Conservation (phyloP, 2,329 filamentous ascomycete genomes). For the Hypoxylon sp. region DNA sequence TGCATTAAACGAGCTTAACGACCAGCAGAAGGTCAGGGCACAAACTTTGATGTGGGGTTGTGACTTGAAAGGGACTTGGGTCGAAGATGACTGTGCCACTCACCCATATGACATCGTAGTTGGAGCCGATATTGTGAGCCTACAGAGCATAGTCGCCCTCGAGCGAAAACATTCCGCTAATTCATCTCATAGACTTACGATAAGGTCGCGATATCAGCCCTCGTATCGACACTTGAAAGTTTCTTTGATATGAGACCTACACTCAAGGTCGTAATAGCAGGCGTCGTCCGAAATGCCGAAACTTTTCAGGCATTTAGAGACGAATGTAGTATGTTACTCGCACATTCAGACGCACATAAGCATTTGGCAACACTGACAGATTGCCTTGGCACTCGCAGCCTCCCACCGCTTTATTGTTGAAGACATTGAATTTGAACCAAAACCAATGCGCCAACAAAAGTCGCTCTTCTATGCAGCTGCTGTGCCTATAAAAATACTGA, state of each 20-base stretch:
- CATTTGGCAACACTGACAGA: background rate
- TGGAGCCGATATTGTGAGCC: constrained; percentile 54
- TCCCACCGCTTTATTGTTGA: constrained; percentile 55
- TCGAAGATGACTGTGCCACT: constrained; percentile 45
- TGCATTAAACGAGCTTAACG: constrained; percentile 64
- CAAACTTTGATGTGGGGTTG: constrained; percentile 56
- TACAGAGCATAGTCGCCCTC: background rate
- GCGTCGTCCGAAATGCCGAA: constrained; percentile 72
- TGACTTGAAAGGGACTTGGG: constrained; percentile 47
- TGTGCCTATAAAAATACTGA: constrained; percentile 51
- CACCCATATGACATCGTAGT: constrained; percentile 52
- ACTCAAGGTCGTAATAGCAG: constrained; percentile 70
- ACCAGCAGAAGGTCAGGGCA: constrained; percentile 44
- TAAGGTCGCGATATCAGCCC: constrained; percentile 67
- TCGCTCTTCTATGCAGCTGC: constrained; percentile 62
- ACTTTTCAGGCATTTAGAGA: constrained; percentile 72
- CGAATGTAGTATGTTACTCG: constrained; percentile 66
- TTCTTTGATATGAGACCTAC: constrained; percentile 68
- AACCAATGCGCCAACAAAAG: constrained; percentile 59
- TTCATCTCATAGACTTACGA: constrained; percentile 69
- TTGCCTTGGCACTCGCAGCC: constrained; percentile 47
- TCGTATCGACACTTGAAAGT: constrained; percentile 68
- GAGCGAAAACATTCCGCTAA: background rate
- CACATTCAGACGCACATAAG: background rate
- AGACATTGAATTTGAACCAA: constrained; percentile 59